These are phyloP conservation scores for Backusella tuberculispora DNA, from an alignment of 192 early-diverging fungal species.

Conservation along the genomic window DNA sequence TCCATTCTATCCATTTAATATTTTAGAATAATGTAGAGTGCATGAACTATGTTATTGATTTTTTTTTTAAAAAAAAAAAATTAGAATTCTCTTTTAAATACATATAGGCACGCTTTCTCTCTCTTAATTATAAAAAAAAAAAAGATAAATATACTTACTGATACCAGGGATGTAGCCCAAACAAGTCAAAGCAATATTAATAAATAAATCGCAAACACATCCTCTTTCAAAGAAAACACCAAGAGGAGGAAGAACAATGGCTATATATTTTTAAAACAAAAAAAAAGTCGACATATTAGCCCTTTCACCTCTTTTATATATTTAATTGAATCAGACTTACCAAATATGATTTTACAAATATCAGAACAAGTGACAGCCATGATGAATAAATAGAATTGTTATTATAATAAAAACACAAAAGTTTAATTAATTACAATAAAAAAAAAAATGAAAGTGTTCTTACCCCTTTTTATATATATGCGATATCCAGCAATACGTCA, in stretches of 20 bases:
- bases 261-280: no score
- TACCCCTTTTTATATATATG: no score
- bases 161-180: constrained; percentile 67
- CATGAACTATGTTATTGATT: constrained; percentile 7
- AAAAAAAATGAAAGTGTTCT: background rate
- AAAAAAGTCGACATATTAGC: no score
- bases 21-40: constrained; percentile 27
- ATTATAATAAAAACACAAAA: background rate
- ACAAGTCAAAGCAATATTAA: constrained; percentile 65
- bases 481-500: no score
- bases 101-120: background rate
- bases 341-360: constrained; percentile 22
- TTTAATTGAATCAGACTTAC: constrained; percentile 4
- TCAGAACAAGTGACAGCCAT: constrained; percentile 33
- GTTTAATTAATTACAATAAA: background rate
- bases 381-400: background rate
- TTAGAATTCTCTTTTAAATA: background rate
- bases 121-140: background rate
- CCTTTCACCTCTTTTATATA: no score
- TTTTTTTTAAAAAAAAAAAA: background rate
- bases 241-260: constrained; percentile 57
- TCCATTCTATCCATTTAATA: background rate
- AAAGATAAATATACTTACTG: constrained; percentile 7
- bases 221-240: constrained; percentile 68
- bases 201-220: constrained; percentile 51